These are phyloP conservation scores for Kwoniella shandongensis DNA, from an alignment of 768 basidiomycete genomes.

Conservation along the genomic window DNA sequence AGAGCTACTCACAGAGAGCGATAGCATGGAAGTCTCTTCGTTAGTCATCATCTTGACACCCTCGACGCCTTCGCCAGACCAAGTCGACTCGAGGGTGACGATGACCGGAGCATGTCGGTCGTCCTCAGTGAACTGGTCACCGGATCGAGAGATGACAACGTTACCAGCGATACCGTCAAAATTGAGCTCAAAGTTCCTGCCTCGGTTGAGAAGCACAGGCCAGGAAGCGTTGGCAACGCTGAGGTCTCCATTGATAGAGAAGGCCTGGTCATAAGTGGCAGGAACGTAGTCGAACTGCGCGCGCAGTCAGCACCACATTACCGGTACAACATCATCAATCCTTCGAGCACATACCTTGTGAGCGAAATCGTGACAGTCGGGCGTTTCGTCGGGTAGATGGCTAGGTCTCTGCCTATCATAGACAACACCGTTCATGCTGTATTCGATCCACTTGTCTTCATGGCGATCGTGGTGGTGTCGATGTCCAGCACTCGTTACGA, in stretches of 20 bases:
- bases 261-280: slow-evolving; percentile 3
- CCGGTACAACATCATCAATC: no score
- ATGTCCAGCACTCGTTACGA: neutral
- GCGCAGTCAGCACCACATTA: neutral
- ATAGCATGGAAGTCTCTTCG: slow-evolving; percentile 9
- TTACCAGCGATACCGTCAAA: slow-evolving; percentile 20
- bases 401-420: neutral
- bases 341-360: no score
- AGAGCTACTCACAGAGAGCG: slow-evolving; percentile 14
- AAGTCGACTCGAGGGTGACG: slow-evolving; percentile 33
- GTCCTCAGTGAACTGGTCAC: neutral
- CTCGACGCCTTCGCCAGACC: slow-evolving; percentile 2
- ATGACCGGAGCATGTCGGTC: neutral
- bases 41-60: slow-evolving; percentile 19
- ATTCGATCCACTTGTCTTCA: neutral
- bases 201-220: slow-evolving; percentile 12
- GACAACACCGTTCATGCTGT: neutral
- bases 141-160: slow-evolving; percentile 22
- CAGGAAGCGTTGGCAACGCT: slow-evolving; percentile 29
- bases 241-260: slow-evolving; percentile 6
- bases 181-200: slow-evolving; percentile 8
- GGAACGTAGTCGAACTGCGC: slow-evolving; percentile 1
- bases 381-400: neutral
- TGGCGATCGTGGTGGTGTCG: slow-evolving; percentile 5
- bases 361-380: neutral